Evolutionary conservation across 2,329 filamentous ascomycete species (phyloP), one percentile per base, ranked within the genome.

Genomic region (Celoporthe dispersa): DNA sequence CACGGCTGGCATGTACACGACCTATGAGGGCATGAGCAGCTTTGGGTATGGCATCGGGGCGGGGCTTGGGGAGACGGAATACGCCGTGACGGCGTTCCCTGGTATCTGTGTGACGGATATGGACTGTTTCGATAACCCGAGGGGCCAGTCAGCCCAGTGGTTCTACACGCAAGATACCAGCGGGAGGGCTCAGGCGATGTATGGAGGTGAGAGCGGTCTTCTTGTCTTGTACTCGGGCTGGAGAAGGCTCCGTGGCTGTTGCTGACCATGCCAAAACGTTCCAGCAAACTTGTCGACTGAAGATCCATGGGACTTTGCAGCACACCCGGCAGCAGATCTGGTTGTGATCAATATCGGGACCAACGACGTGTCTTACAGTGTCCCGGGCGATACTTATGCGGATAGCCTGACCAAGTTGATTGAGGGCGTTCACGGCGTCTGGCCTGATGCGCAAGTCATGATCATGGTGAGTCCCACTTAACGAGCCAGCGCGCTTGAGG

Each of bases 21-120:
- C 85, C 2, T 87, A 88, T 68, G 88, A 90, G 77, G 84, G 85
- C 0, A 76, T 90, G 4, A 85, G 85, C 0, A 84, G 85, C 28
- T 90, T 86, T 75, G 83, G 84, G 1, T 89, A 86, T 76, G 83
- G 84, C 22, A 82, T 88, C 22, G 84, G 83, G 1, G 84, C 84
- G 6, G 88, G 88, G 0, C 77, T 90, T 1, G 88, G 88, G 2
- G 82, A 87, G 57, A 86, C 85, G 2, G 88, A 90, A 73, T 89
- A 86, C 74, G 83, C 82, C 25, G 83, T 90, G 57, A 88, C 86
- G 0, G 86, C 85, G 0, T 88, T 87, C 70, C 86, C 87, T 0
- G 87, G 87, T 5, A 87, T 88, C 64, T 90, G 87, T 73, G 80
- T 87, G 2, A 80, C 82, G 22, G 86, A 90, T 73, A 81, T 86